Percentiles rank a stretch among this genome's conserved stretches.
Conservation (phyloP, 805 yeast genomes). For the Saccharomycopsis olivae region DNA sequence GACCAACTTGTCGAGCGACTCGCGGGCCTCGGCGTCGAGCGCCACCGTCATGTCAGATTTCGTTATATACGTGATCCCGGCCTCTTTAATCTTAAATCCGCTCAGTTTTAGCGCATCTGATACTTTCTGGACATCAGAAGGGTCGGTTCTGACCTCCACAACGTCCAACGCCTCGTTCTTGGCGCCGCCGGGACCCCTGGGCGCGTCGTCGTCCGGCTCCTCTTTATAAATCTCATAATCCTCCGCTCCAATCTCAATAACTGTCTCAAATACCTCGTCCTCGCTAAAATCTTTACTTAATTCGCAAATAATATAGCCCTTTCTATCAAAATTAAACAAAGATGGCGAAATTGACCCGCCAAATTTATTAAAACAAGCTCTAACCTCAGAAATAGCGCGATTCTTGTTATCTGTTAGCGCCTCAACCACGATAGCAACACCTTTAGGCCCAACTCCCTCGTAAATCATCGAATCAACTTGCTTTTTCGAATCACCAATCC, state of each 20-base stretch:
- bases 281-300: slow-evolving; percentile 23
- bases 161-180: no score
- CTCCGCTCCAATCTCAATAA: slow-evolving; percentile 70
- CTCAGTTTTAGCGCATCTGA: no score
- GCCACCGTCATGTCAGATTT: slow-evolving; percentile 49
- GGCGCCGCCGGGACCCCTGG: slow-evolving; percentile 23
- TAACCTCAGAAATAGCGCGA: slow-evolving; percentile 65
- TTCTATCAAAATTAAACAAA: slow-evolving; percentile 61
- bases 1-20: no score
- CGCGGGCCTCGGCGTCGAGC: no score
- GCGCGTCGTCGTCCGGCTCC: no score
- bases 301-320: slow-evolving; percentile 59
- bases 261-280: slow-evolving; percentile 65
- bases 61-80: slow-evolving; percentile 60
- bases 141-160: slow-evolving; percentile 50
- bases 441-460: slow-evolving; percentile 91
- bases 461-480: slow-evolving; percentile 51
- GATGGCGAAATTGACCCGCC: slow-evolving; percentile 71
- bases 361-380: slow-evolving; percentile 62
- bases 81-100: slow-evolving; percentile 52
- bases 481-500: slow-evolving; percentile 39
- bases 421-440: slow-evolving; percentile 76
- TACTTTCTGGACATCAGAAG: slow-evolving; percentile 49
- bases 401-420: slow-evolving; percentile 84
- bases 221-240: slow-evolving; percentile 57